Evolutionary conservation across 2,329 filamentous ascomycete genomes (phyloP), one percentile per base, ranked within the genome.

Genomic region (Meredithiella fracta): DNA sequence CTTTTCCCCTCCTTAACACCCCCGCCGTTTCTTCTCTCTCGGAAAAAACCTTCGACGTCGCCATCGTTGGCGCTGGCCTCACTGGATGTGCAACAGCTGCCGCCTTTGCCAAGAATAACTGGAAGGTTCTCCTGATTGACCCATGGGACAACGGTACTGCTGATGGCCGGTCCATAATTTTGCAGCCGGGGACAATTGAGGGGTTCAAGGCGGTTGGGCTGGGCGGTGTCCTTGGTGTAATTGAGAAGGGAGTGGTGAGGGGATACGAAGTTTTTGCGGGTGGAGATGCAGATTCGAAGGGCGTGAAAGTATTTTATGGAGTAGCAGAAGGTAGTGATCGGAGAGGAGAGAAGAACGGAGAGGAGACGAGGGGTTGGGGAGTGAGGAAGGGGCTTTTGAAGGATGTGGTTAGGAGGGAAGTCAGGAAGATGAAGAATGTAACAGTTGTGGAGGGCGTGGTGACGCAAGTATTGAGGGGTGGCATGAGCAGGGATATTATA

Each of bases 61-160:
- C 96, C 49, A 83, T 98, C 53, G 84, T 98, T 38, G 92, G 92
- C 62, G 92, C 88, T 2, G 92, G 92, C 57, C 77, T 97, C 58
- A 80, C 95, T 60, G 92, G 92, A 47, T 94, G 88, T 67, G 86
- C 90, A 22, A 74, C 89, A 22, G 91, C 92, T 20, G 85, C 83
- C 61, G 81, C 91, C 20, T 76, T 97, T 50, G 89, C 86, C 58
- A 82, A 85, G 63, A 92, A 98, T 71, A 89, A 89, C 56, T 82
- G 92, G 60, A 94, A 86, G 66, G 90, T 98, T 25, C 77, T 97
- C 25, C 73, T 98, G 53, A n/a, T 58, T 31, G 56, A 58, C 79
- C 97, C 53, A 91, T 51, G 72, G 79, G 79, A 64, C 92, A 81
- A 69, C 69, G 84, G 96, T 72, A 91, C 92, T 15, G 85, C 97